Base-by-base conservation (phyloP, 2,329 filamentous ascomycete species). In the Colletotrichum acutatum region DNA sequence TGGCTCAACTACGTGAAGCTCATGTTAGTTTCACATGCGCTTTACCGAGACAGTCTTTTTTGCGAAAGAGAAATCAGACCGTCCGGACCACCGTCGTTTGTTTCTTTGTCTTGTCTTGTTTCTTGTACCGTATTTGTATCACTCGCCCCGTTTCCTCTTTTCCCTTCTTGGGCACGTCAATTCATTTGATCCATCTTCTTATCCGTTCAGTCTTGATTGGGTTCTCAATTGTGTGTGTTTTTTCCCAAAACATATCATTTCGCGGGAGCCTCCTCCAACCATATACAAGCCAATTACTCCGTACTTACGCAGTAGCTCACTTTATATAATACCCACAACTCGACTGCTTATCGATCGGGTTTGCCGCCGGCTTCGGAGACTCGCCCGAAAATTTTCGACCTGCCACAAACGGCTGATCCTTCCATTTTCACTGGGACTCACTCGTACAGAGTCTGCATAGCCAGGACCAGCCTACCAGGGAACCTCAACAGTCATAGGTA, bases 321-420 rank as follows among this genome's bases (percentile, higher is more conserved):
- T 42, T 42, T 19, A 42, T 42, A 42, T 62, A 58, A 71, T 73
- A 60, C 67, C 56, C 52, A 37, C 56, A 60, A 52, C 34, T 16
- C 64, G 19, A 14, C 70, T 56, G 28, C 71, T 73, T 73, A 71
- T 73, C 71, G 63, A 65, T 65, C 62, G 70, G 64, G 26, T 61
- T 49, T 59, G 66, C 56, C 57, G 71, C 62, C 71, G 71, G 46
- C 42, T 56, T 73, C 71, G 71, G 71, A 37, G 52, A 61, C 32
- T 37, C 49, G 49, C 58, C 71, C 71, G 71, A 73, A 49, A 46
- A 1, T 32, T 65, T 62, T 66, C 61, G 34, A 64, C 70, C 66
- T 71, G 53, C 59, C 53, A 46, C 11, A 49, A 70, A 54, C 46
- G 52, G 70, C 66, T 56, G 60, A 72, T 70, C 37, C 37, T 42